Conservation (phyloP, 2,329 filamentous ascomycete species). For the Teratosphaeria gauchensis region DNA sequence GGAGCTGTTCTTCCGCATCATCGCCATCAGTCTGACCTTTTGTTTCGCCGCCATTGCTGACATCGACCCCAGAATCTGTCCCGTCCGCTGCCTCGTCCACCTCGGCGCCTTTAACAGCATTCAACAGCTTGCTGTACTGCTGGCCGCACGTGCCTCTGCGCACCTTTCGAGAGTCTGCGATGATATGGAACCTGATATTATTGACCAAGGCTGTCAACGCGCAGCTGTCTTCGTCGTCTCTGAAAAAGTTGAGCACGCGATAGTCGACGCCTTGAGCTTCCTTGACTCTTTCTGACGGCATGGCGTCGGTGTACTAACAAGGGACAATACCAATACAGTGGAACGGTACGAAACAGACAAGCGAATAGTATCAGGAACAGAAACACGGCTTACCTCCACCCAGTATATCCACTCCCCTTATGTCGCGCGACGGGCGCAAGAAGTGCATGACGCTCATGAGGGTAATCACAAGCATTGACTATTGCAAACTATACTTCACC, state of each 20-base stretch:
- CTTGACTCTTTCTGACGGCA: background rate
- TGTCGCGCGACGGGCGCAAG: background rate
- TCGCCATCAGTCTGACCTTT: constrained; percentile 6
- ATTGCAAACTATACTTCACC: background rate
- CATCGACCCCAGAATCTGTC: constrained; percentile 22
- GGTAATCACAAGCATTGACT: background rate
- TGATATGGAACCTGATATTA: constrained; percentile 24
- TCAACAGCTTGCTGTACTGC: constrained; percentile 17
- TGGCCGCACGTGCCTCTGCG: constrained; percentile 11
- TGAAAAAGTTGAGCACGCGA: constrained; percentile 25
- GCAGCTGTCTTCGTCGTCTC: constrained; percentile 23
- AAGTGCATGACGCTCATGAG: background rate
- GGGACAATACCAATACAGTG: background rate
- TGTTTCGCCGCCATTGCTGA: constrained; percentile 3
- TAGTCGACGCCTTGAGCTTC: constrained; percentile 2
- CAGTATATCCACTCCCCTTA: background rate
- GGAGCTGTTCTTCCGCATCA: constrained; percentile 16
- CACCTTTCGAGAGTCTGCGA: constrained; percentile 18
- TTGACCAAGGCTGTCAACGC: constrained; percentile 24
- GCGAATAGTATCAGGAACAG: background rate
- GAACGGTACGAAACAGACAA: background rate
- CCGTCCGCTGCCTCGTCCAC: constrained; percentile 8
- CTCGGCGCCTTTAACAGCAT: constrained; percentile 13
- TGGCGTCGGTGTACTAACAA: background rate
- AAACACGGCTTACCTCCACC: background rate